Evolutionary conservation across 805 yeast species (phyloP).

Genomic region (Zygosaccharomyces rouxii): DNA sequence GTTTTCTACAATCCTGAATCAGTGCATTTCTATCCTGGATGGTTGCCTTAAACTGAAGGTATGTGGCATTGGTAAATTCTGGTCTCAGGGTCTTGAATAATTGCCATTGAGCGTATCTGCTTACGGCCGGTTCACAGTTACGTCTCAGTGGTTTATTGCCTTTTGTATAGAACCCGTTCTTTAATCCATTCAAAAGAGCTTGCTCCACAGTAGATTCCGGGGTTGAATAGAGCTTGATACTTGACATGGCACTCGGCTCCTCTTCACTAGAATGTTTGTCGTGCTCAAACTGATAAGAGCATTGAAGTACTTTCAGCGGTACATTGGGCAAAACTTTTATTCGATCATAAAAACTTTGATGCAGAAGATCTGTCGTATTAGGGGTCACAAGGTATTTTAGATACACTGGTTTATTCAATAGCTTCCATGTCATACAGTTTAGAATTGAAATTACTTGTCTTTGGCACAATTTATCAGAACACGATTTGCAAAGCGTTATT

Average conservation of each 20-base stretch:
- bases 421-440: conserved; percentile 43
- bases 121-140: conserved; percentile 36
- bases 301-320: conserved; percentile 13
- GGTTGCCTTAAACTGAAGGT: conserved; percentile 33
- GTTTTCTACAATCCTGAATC: conserved; percentile 30
- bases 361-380: conserved; percentile 8
- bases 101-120: conserved; percentile 29
- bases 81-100: conserved; percentile 12
- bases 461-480: conserved; percentile 76
- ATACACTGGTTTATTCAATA: conserved; percentile 28
- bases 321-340: not conserved
- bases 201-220: conserved; percentile 21
- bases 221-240: conserved; percentile 16
- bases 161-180: conserved; percentile 51
- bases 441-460: conserved; percentile 56
- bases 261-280: conserved; percentile 12
- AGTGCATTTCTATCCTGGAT: conserved; percentile 28
- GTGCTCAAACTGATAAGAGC: conserved; percentile 17
- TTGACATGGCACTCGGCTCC: conserved; percentile 24
- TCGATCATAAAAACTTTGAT: conserved; percentile 17
- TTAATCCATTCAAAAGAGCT: conserved; percentile 52
- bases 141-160: conserved; percentile 39
- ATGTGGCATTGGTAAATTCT: conserved; percentile 16
- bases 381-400: conserved; percentile 52
- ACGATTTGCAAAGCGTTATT: conserved; percentile 71